phyloP scores from a whole-genome alignment of 768 basidiomycete genomes.

The Russula sp. region DNA sequence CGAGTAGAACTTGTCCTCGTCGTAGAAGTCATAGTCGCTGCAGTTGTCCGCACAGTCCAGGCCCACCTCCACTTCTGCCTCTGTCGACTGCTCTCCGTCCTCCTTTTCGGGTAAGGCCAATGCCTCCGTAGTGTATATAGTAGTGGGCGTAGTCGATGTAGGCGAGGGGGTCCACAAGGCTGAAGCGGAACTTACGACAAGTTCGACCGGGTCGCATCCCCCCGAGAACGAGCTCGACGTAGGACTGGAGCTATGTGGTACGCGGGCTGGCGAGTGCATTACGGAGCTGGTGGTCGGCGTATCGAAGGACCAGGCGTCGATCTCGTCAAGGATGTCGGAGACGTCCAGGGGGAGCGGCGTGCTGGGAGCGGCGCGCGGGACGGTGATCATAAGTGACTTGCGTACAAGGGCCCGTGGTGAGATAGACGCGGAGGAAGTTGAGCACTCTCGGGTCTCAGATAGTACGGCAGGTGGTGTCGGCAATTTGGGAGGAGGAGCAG shows the following conservation, averaged over 20 bases:
- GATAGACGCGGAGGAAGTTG: conserved; percentile 22
- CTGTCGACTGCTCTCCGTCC: neutral
- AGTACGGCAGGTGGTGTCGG: no score
- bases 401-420: no score
- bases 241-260: conserved; percentile 5
- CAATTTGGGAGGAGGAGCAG: neutral
- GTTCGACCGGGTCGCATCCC: conserved; percentile 7
- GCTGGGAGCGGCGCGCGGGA: conserved; percentile 25
- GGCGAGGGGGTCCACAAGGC: neutral
- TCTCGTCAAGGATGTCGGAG: conserved; percentile 23
- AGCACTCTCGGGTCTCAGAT: neutral
- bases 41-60: no score
- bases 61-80: no score
- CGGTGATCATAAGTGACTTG: conserved; percentile 7
- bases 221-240: neutral
- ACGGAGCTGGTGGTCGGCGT: conserved; percentile 26
- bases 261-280: conserved; percentile 12
- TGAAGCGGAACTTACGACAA: neutral
- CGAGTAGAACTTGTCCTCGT: conserved; percentile 38
- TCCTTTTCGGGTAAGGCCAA: conserved; percentile 7
- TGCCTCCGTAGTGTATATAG: neutral
- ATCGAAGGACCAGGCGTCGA: conserved; percentile 13
- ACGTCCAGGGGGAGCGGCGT: conserved; percentile 39
- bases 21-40: neutral
- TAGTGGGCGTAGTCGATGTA: neutral